Percentiles rank a stretch among this genome's conserved stretches.
These are phyloP conservation scores for Abrus pulchellus DNA, from an alignment of 306 rosid species.

Conservation along the genomic window DNA sequence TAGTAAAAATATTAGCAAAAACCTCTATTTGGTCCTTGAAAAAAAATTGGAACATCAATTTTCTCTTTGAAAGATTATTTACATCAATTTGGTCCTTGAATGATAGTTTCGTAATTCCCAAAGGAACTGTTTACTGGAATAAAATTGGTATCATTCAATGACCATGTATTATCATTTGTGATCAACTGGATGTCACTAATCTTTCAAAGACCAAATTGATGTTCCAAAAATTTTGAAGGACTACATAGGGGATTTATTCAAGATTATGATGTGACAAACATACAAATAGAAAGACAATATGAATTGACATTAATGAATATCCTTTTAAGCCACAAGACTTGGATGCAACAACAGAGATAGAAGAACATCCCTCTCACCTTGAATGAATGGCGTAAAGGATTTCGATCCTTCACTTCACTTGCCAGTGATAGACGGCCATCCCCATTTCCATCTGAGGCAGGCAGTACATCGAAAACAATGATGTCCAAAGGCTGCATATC, in stretches of 20 bases:
- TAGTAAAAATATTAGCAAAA: constrained; percentile 36
- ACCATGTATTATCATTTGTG: constrained; percentile 36
- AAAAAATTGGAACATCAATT: constrained; percentile 13
- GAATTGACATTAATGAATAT: constrained; percentile 10
- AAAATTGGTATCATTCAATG: constrained; percentile 23
- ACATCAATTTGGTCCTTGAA: constrained; percentile 32
- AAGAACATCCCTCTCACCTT: constrained; percentile 66
- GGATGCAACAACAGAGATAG: constrained; percentile 38
- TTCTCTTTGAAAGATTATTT: constrained; percentile 28
- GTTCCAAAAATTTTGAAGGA: constrained; percentile 14
- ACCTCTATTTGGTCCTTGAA: constrained; percentile 11
- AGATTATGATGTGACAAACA: neutral
- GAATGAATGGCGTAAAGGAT: constrained; percentile 90
- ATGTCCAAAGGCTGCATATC: constrained; percentile 92
- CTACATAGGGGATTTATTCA: constrained; percentile 21
- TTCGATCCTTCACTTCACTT: constrained; percentile 78
- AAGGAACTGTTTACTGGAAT: constrained; percentile 9
- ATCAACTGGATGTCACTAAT: constrained; percentile 39
- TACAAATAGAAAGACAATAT: constrained; percentile 20
- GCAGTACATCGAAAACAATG: constrained; percentile 90
- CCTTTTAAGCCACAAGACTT: constrained; percentile 40
- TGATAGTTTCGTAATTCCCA: constrained; percentile 15
- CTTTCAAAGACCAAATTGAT: constrained; percentile 35
- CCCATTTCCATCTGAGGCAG: constrained; percentile 83
- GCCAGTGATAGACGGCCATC: constrained; percentile 88